Base-by-base conservation (phyloP, 495 filamentous ascomycete genomes). In the Lichenothelia convexa region DNA sequence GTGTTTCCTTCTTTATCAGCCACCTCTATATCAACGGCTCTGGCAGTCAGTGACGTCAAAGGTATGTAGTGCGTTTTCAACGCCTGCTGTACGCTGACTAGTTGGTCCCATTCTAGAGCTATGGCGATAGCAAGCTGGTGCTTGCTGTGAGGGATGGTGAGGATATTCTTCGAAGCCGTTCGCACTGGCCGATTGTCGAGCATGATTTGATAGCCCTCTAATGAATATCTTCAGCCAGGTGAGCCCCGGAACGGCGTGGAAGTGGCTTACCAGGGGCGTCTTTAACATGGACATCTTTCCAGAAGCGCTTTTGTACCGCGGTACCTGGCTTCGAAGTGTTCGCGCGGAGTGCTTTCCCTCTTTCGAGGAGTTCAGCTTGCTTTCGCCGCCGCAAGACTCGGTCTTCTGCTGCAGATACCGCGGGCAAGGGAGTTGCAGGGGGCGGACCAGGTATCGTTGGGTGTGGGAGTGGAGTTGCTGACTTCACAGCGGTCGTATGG, bases 81-180 rank as follows among this genome's bases (percentile, higher is more conserved):
- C 0, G 84, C 85, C 51, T 94, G 78, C 41, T 79, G 71, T 2
- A 76, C 70, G 35, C 78, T 78, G 17, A 72, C 64, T 37, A 95
- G 70, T 26, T 75, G 65, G 50, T 92, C 83, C 89, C 89, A 97
- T 59, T 97, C 89, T 7, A 89, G 53, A 0, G 87, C 89, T 32
- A 97, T 70, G 19, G 80, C 78, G 18, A 70, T 62, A n/a, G 91
- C 89, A 11, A 97, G 75, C 39, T 82, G 68, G 9, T 75, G 73
- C 51, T 94, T 94, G 34, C 63, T 63, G 0, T 57, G 48, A 0
- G 89, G 87, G 21, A 95, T 48, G 2, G 65, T 64, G 44, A 97
- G 67, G 36, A 78, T 61, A 12, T 65, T 54, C 66, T 81, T 86
- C 0, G 62, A 62, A 16, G 66, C 61, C 0, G 84, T 87, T 44